Conservation (phyloP, 257 asterid species). For the Verbascum thapsus region DNA sequence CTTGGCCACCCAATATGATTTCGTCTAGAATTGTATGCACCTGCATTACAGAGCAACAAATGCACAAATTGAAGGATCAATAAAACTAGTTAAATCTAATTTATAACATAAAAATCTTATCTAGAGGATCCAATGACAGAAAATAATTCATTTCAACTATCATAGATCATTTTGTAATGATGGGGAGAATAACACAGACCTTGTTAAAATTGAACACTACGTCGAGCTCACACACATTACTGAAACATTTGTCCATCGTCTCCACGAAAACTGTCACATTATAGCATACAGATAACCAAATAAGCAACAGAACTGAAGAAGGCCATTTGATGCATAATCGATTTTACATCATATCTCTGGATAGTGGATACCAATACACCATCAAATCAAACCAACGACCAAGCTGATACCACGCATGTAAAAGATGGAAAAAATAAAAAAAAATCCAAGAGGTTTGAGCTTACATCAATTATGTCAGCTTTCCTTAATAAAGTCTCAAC, state of each 20-base stretch:
- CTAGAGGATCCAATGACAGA: background rate
- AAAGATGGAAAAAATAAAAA: background rate
- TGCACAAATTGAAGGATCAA: constrained; percentile 6
- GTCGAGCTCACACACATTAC: constrained; percentile 93
- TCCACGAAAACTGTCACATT: constrained; percentile 82
- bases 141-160: background rate
- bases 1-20: constrained; percentile 94
- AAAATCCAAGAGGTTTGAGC: too few species aligned
- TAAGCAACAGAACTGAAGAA: background rate
- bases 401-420: background rate
- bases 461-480: too few species aligned
- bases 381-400: constrained; percentile 2
- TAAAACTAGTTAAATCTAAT: constrained; percentile 1
- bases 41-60: constrained; percentile 42
- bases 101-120: too few species aligned
- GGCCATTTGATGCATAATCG: background rate
- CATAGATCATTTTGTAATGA: background rate
- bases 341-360: background rate
- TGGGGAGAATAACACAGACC: constrained; percentile 52
- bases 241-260: constrained; percentile 89
- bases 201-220: constrained; percentile 85
- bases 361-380: background rate
- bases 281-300: constrained; percentile 14
- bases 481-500: background rate
- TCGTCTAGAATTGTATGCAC: constrained; percentile 91